Percentiles rank a stretch among this genome's conserved stretches.
Conservation (phyloP, 106 monocot genomes). For the Phalaenopsis equestris region DNA sequence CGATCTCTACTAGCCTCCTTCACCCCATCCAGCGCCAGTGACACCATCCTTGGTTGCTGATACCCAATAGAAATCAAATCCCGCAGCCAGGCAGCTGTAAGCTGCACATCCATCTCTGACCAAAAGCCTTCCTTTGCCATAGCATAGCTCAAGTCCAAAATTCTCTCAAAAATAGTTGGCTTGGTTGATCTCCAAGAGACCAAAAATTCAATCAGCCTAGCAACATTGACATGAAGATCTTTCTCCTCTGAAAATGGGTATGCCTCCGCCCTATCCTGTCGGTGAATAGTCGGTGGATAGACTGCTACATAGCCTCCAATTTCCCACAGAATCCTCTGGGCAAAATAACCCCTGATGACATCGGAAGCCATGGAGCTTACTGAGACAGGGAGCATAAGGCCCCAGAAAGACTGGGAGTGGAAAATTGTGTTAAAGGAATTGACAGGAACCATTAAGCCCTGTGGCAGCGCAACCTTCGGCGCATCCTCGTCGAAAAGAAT, state of each 20-base stretch:
- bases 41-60: conserved; percentile 40
- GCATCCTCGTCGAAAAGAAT: conserved; percentile 42
- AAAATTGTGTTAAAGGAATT: conserved; percentile 52
- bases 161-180: conserved; percentile 33
- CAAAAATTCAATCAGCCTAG: conserved; percentile 37
- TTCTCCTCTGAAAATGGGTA: conserved; percentile 56
- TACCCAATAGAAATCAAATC: conserved; percentile 48
- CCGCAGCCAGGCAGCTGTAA: conserved; percentile 54
- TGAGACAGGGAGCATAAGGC: conserved; percentile 37
- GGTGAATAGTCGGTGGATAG: conserved; percentile 39
- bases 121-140: conserved; percentile 58
- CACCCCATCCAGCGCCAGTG: conserved; percentile 29
- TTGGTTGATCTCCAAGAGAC: conserved; percentile 36
- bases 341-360: conserved; percentile 43
- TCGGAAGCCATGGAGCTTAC: conserved; percentile 55
- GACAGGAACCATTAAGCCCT: conserved; percentile 38
- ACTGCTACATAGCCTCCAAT: conserved; percentile 45
- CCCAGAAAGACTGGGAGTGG: conserved; percentile 49
- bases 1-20: conserved; percentile 31
- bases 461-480: conserved; percentile 14
- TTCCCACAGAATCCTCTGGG: conserved; percentile 55
- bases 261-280: conserved; percentile 19
- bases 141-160: conserved; percentile 38
- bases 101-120: conserved; percentile 36
- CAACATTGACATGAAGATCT: conserved; percentile 55